Percentiles rank a stretch among this genome's conserved stretches.
These are phyloP conservation scores for Ustilago nuda DNA, from an alignment of 1,284 basidiomycete genomes.

Conservation along the genomic window DNA sequence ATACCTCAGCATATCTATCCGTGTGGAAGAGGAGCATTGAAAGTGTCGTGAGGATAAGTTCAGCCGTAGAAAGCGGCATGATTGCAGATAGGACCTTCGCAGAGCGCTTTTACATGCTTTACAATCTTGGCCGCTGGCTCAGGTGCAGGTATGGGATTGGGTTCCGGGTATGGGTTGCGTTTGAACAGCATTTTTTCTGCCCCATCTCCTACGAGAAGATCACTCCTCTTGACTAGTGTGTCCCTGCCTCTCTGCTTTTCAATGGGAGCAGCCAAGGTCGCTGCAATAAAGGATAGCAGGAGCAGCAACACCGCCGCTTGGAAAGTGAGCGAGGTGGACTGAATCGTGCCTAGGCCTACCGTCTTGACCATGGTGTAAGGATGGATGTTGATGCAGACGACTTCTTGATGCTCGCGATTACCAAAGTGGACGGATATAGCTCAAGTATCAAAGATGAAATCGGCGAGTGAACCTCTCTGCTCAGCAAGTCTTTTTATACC, in stretches of 20 bases:
- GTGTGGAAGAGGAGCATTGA: neutral
- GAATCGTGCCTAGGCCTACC: neutral
- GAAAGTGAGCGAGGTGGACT: neutral
- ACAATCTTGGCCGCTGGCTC: conserved; percentile 11
- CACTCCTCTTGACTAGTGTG: neutral
- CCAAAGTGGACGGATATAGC: neutral
- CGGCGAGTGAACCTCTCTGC: neutral
- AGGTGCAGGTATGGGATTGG: neutral
- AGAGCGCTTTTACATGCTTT: conserved; percentile 28
- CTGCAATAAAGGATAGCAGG: neutral
- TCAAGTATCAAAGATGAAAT: neutral
- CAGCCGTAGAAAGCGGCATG: conserved; percentile 33
- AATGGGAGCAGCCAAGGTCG: neutral
- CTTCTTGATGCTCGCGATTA: too few species aligned
- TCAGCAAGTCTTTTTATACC: neutral
- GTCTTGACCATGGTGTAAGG: neutral
- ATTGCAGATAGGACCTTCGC: conserved; percentile 38
- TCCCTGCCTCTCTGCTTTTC: neutral
- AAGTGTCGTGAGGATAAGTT: neutral
- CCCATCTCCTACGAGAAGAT: neutral
- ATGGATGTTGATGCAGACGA: neutral
- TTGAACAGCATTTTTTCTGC: neutral
- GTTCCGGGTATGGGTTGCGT: neutral
- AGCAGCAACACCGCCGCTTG: neutral
- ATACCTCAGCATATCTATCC: neutral